Evolutionary conservation across 805 yeast species (phyloP).

Genomic region (Schizosaccharomyces japonicus): DNA sequence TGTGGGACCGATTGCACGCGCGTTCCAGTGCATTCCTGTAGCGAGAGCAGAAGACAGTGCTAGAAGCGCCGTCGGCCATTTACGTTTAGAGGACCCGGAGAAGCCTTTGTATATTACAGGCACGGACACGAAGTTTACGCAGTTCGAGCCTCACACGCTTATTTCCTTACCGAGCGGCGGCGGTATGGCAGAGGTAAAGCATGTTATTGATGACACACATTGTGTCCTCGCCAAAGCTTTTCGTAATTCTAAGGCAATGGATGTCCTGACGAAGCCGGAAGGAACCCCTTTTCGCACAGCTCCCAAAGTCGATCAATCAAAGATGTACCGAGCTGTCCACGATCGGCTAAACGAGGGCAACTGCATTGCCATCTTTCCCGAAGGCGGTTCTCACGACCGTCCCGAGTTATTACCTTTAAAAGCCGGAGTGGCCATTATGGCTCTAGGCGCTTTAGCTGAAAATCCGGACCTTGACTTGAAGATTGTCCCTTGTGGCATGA

Average conservation of each 20-base stretch:
- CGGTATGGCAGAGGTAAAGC: constrained; percentile 50
- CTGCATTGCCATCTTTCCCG: constrained; percentile 84
- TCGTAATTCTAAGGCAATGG: constrained; percentile 24
- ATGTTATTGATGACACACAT: constrained; percentile 49
- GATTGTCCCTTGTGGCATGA: constrained; percentile 93
- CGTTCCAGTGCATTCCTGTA: constrained; percentile 71
- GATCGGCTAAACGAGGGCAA: constrained; percentile 57
- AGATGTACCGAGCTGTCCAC: constrained; percentile 65
- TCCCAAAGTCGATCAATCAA: constrained; percentile 61
- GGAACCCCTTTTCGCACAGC: constrained; percentile 50
- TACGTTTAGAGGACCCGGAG: constrained; percentile 27
- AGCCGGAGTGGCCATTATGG: constrained; percentile 97
- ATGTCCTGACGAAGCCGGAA: constrained; percentile 18
- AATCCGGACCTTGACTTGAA: constrained; percentile 54
- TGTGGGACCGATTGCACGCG: constrained; percentile 53
- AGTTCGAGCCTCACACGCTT: constrained; percentile 33
- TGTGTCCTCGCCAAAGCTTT: constrained; percentile 47
- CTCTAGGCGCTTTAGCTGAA: constrained; percentile 71
- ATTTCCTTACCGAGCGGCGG: constrained; percentile 53
- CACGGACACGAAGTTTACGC: constrained; percentile 41
- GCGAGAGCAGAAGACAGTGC: constrained; percentile 76
- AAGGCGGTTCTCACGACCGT: constrained; percentile 94
- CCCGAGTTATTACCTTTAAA: constrained; percentile 75
- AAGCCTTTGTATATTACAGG: constrained; percentile 40
- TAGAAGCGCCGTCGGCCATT: constrained; percentile 36